These are phyloP conservation scores for Coemansia sp. DNA, from an alignment of 192 early-diverging fungal species.

Conservation along the genomic window DNA sequence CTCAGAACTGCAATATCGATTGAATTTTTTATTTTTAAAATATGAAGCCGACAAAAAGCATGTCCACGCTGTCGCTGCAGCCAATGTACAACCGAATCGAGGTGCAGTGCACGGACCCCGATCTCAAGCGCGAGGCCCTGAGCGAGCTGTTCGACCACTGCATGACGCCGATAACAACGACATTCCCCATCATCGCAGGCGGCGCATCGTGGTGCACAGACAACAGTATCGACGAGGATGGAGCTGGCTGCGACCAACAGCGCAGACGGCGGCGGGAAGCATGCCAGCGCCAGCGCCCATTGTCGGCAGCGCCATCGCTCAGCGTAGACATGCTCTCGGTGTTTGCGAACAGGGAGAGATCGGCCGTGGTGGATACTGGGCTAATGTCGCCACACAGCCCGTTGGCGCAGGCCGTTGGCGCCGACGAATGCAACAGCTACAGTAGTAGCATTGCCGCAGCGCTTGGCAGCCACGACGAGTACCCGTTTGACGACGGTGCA, in stretches of 20 bases:
- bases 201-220: background rate
- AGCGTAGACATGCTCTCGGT: conserved; percentile 19
- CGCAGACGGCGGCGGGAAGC: background rate
- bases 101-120: conserved; percentile 48
- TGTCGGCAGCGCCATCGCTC: conserved; percentile 44
- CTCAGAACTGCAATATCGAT: too few species aligned
- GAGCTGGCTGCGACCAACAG: background rate
- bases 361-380: conserved; percentile 12
- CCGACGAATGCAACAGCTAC: background rate
- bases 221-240: background rate
- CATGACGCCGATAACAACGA: conserved; percentile 38
- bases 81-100: conserved; percentile 19
- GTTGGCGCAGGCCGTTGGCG: background rate
- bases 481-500: conserved; percentile 11
- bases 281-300: conserved; percentile 26
- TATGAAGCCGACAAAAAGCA: conserved; percentile 1
- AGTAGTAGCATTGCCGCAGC: background rate
- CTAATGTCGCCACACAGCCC: conserved; percentile 25
- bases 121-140: conserved; percentile 50
- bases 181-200: background rate
- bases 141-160: conserved; percentile 58
- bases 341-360: background rate
- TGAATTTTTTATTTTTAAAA: too few species aligned
- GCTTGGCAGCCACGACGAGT: background rate
- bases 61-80: conserved; percentile 12